Conservation (phyloP, 495 filamentous ascomycete genomes). For the Hyaloscypha variabilis region DNA sequence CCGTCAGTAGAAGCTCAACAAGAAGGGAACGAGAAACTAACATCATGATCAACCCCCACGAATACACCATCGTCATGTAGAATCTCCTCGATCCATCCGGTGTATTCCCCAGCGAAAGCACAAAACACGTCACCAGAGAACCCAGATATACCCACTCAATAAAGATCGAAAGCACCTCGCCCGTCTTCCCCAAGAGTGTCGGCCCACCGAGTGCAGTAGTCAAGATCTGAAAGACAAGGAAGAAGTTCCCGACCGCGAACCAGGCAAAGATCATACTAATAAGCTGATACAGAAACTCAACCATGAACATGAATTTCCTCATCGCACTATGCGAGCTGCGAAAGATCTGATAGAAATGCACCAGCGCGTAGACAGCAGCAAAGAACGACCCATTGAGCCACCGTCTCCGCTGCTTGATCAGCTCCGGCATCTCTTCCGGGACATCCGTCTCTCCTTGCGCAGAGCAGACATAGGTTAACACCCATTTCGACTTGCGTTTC, state of each 20-base stretch:
- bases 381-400: conserved; percentile 99
- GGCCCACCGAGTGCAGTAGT: conserved; percentile 73
- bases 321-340: conserved; percentile 82
- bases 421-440: conserved; percentile 86
- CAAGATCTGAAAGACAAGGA: conserved; percentile 65
- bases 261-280: conserved; percentile 89
- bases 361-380: conserved; percentile 92
- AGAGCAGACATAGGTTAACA: conserved; percentile 92
- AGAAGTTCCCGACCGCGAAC: conserved; percentile 70
- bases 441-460: conserved; percentile 98
- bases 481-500: conserved; percentile 90
- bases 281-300: conserved; percentile 94
- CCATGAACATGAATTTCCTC: conserved; percentile 86
- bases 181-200: conserved; percentile 82
- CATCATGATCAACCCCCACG: conserved; percentile 88
- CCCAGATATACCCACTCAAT: conserved; percentile 81
- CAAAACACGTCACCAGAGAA: conserved; percentile 89
- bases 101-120: conserved; percentile 94
- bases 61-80: conserved; percentile 64
- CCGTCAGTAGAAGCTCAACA: conserved; percentile 49
- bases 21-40: conserved; percentile 74
- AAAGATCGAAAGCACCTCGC: conserved; percentile 79
- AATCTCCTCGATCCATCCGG: conserved; percentile 93
- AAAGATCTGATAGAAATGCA: conserved; percentile 94
- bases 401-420: conserved; percentile 89